Conservation (phyloP, 75 land plant species). For the Gnetum montanum region DNA sequence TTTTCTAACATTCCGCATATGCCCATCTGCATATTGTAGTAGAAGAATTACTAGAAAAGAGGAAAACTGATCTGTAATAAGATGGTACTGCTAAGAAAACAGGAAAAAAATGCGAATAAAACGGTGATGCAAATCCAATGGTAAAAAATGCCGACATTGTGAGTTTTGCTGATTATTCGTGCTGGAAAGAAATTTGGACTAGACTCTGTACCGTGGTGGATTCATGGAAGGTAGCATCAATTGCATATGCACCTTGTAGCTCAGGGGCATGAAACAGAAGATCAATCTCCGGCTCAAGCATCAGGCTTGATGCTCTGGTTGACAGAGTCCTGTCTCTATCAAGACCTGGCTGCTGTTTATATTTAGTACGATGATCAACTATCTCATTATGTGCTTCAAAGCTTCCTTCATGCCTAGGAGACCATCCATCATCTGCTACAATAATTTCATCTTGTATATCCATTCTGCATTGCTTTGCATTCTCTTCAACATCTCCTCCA, state of each 20-base stretch:
- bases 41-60: not conserved
- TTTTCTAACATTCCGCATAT: not conserved
- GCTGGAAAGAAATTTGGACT: not conserved
- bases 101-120: not conserved
- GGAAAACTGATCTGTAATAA: not conserved
- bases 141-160: too few species aligned
- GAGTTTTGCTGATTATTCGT: too few species aligned
- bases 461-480: too few species aligned
- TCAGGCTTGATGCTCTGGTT: not conserved
- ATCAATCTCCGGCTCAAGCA: not conserved
- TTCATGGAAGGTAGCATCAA: not conserved
- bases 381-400: not conserved
- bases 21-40: not conserved
- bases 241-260: not conserved
- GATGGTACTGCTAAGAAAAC: conserved; percentile 2
- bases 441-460: too few species aligned
- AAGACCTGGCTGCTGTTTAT: not conserved
- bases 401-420: not conserved
- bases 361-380: not conserved
- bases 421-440: not conserved
- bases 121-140: not conserved
- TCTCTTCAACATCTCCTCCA: not conserved
- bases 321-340: not conserved
- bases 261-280: not conserved
- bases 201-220: not conserved